phyloP scores from a whole-genome alignment of 2,329 filamentous ascomycete genomes.

The Pezicula radicicola region DNA sequence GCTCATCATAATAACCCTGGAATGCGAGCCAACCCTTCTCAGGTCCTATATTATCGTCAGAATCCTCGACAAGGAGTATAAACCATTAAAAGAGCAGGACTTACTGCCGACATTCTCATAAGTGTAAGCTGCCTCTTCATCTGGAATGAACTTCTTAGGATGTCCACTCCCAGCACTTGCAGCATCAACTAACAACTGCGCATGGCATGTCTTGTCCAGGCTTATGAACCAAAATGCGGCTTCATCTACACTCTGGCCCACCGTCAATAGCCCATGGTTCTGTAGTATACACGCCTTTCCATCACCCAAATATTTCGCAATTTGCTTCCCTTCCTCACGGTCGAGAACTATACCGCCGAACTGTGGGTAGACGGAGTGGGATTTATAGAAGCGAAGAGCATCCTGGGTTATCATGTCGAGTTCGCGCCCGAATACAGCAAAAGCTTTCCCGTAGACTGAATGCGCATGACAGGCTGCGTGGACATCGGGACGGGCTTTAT shows the following conservation, averaged over 20 bases:
- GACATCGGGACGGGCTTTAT: constrained; percentile 54
- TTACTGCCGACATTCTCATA: constrained; percentile 39
- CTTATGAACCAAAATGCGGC: constrained; percentile 51
- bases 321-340: constrained; percentile 44
- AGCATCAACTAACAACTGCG: constrained; percentile 51
- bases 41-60: constrained; percentile 45
- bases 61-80: constrained; percentile 12
- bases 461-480: constrained; percentile 55
- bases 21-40: constrained; percentile 50
- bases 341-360: constrained; percentile 52
- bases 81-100: not conserved
- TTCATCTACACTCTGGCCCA: constrained; percentile 41
- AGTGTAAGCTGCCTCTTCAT: constrained; percentile 66
- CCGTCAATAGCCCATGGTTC: constrained; percentile 52
- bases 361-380: constrained; percentile 32
- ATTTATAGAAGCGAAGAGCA: constrained; percentile 48
- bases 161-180: constrained; percentile 60
- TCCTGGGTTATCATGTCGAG: constrained; percentile 58
- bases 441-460: constrained; percentile 54
- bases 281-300: constrained; percentile 48
- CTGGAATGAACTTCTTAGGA: constrained; percentile 52
- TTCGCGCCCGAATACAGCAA: constrained; percentile 54
- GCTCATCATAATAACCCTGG: constrained; percentile 48
- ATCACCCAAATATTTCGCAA: constrained; percentile 41
- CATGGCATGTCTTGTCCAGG: constrained; percentile 44